Base-by-base conservation (phyloP, 306 rosid genomes). In the Vigna unguiculata region DNA sequence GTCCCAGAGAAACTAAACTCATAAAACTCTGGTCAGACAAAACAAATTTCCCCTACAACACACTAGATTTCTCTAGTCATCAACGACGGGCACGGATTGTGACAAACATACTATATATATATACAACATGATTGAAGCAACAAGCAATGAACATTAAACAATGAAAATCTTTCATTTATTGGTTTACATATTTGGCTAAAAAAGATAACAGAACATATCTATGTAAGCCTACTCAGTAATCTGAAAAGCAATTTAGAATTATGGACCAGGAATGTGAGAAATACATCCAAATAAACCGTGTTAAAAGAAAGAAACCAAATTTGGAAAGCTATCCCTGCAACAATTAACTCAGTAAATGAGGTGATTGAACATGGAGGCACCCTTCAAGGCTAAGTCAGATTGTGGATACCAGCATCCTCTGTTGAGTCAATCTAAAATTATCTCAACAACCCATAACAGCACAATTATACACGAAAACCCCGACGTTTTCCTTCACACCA, bases 381-480 rank as follows among this genome's bases (percentile, higher is more conserved):
- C 85, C 78, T 74, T 69, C 81, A 80, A 83, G 81, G 83, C 83
- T 49, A 74, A 60, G 95, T 89, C 83, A 84, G 93, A 86, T 76
- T 59, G 92, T 81, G 80, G 81, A 85, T 66, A 76, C 77, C 81
- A 69, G 78, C 79, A 78, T 73, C 85, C 82, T 81, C 85, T 54
- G 86, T 79, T 68, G 89, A 80, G 86, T 86, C 63, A 82, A 89
- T 82, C 87, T 81, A 86, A 82, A 84, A 82, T 85, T 82, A 79
- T 84, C 86, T 81, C 90, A 95, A 85, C 96, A 95, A 54, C 93
- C 91, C 98, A 92, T 92, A 49, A 95, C 93, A 64, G 97, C 98
- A 82, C 98, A 95, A 83, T 95, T 95, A 89, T 87, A 95, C 73
- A 95, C 96, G 72, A 95, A 95, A 63, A 90, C 97, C 57, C 98